Evolutionary conservation across 2,329 filamentous ascomycete genomes (phyloP).

Genomic region (Colletotrichum camelliae): DNA sequence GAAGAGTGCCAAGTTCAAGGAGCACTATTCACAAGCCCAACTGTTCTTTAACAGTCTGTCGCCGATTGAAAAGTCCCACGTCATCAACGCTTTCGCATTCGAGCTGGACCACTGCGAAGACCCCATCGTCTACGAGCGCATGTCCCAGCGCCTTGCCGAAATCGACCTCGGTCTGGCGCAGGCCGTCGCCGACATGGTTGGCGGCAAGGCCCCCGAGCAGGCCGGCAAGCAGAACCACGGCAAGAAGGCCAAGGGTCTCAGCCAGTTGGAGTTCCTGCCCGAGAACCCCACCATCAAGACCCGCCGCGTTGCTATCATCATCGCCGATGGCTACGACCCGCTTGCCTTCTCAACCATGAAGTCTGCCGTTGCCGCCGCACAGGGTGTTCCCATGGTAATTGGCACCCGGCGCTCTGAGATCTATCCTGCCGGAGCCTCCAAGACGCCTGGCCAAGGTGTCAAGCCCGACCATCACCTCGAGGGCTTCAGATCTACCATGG

Average conservation of each 20-base stretch:
- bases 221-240: slow-evolving; percentile 65
- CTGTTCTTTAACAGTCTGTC: slow-evolving; percentile 83
- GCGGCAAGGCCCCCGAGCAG: slow-evolving; percentile 63
- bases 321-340: slow-evolving; percentile 79
- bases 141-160: slow-evolving; percentile 71
- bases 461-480: slow-evolving; percentile 80
- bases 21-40: slow-evolving; percentile 80
- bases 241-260: slow-evolving; percentile 69
- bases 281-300: slow-evolving; percentile 70
- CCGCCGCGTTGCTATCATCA: slow-evolving; percentile 75
- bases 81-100: slow-evolving; percentile 66
- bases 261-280: slow-evolving; percentile 72
- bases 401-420: slow-evolving; percentile 71
- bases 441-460: slow-evolving; percentile 56
- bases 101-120: slow-evolving; percentile 86
- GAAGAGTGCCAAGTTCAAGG: slow-evolving; percentile 75
- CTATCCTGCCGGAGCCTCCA: slow-evolving; percentile 63
- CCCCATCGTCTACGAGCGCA: slow-evolving; percentile 73
- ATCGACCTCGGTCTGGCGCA: slow-evolving; percentile 76
- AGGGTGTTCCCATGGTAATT: slow-evolving; percentile 76
- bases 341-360: slow-evolving; percentile 70
- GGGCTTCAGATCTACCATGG: slow-evolving; percentile 80
- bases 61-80: slow-evolving; percentile 67
- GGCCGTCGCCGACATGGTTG: slow-evolving; percentile 72
- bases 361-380: slow-evolving; percentile 63